phyloP scores from a whole-genome alignment of 2,329 filamentous ascomycete species.

The Trichoderma atroviride region DNA sequence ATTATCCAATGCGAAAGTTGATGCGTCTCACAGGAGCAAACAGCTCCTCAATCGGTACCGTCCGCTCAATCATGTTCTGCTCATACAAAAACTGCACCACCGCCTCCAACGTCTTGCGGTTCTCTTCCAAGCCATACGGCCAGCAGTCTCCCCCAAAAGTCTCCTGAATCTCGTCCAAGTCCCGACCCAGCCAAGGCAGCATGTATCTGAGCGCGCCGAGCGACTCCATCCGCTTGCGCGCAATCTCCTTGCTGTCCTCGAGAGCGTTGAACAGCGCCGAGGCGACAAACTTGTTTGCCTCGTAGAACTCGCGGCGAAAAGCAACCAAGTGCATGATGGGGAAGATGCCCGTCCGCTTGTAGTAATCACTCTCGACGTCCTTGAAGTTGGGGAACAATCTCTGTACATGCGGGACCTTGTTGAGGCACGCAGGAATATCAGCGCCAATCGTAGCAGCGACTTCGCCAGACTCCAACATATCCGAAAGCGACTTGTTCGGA shows the following conservation, averaged over 20 bases:
- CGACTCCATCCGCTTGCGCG: slow-evolving; percentile 18
- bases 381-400: slow-evolving; percentile 17
- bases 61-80: slow-evolving; percentile 23
- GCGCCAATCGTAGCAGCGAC: slow-evolving; percentile 16
- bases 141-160: slow-evolving; percentile 22
- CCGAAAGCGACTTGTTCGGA: slow-evolving; percentile 7
- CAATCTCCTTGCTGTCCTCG: slow-evolving; percentile 14
- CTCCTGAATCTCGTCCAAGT: neutral
- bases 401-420: slow-evolving; percentile 9
- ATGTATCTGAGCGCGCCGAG: slow-evolving; percentile 17
- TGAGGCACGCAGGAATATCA: slow-evolving; percentile 6
- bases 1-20: slow-evolving; percentile 22
- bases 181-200: slow-evolving; percentile 12
- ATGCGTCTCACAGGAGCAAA: slow-evolving; percentile 20
- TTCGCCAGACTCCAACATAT: slow-evolving; percentile 4
- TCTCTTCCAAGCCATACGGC: slow-evolving; percentile 12
- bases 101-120: slow-evolving; percentile 9
- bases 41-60: slow-evolving; percentile 15
- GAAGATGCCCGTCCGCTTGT: slow-evolving; percentile 15
- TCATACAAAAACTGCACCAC: slow-evolving; percentile 16
- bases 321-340: slow-evolving; percentile 19
- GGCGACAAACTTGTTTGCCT: slow-evolving; percentile 7
- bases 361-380: slow-evolving; percentile 17
- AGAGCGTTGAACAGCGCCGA: slow-evolving; percentile 13
- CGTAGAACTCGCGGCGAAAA: slow-evolving; percentile 7